Evolutionary conservation across 108 stramenopile species (phyloP).

Genomic region (Cyclotella atomus): DNA sequence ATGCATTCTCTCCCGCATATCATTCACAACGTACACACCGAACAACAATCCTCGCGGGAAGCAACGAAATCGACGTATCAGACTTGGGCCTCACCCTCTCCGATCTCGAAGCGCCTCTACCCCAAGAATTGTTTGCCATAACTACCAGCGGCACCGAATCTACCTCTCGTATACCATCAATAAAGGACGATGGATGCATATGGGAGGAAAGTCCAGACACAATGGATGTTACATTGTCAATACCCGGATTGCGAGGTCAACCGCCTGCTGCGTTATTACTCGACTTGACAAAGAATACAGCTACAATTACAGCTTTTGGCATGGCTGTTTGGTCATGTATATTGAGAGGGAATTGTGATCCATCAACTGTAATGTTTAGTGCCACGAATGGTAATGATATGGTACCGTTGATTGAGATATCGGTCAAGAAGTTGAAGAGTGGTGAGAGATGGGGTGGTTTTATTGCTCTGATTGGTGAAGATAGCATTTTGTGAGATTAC

Average conservation of each 20-base stretch:
- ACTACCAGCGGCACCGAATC: conserved; percentile 42
- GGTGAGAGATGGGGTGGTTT: conserved; percentile 62
- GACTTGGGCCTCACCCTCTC: conserved; percentile 59
- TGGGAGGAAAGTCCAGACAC: conserved; percentile 55
- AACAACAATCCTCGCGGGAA: too few relatives aligned
- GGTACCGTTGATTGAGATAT: conserved; percentile 45
- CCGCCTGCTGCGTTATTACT: conserved; percentile 47
- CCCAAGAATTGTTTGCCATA: conserved; percentile 34
- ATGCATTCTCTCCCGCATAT: too few relatives aligned
- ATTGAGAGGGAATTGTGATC: conserved; percentile 31
- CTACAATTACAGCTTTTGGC: conserved; percentile 60
- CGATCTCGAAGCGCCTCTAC: conserved; percentile 48
- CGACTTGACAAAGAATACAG: conserved; percentile 42
- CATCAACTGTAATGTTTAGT: conserved; percentile 30
- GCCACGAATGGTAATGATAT: conserved; percentile 51
- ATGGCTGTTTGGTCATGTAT: conserved; percentile 54
- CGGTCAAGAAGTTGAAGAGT: conserved; percentile 35
- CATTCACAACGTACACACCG: too few relatives aligned
- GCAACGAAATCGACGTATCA: conserved; percentile 53
- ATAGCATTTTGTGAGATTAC: conserved; percentile 62
- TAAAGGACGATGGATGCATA: conserved; percentile 53
- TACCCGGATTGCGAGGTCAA: conserved; percentile 62
- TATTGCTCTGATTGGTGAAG: conserved; percentile 59
- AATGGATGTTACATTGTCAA: conserved; percentile 46
- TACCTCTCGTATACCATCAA: conserved; percentile 42